A percentile compares a stretch with the other conserved stretches of the same genome.
phyloP scores from a whole-genome alignment of 2,329 filamentous ascomycete genomes.

The Bipolaris gigantea region DNA sequence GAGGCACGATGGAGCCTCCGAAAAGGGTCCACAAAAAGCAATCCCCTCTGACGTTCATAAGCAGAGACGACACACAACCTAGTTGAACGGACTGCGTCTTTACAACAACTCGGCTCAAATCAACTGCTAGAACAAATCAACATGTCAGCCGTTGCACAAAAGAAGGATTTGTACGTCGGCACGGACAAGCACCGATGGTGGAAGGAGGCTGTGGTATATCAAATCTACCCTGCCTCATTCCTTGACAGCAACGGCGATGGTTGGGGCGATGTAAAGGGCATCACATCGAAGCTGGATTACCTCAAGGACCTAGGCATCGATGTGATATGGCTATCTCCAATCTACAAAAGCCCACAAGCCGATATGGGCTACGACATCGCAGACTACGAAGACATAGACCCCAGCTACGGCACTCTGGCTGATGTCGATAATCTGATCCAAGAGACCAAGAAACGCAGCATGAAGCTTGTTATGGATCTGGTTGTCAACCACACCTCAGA shows the following conservation, averaged over 20 bases:
- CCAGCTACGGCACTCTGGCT: slow-evolving; percentile 44
- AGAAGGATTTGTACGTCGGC: slow-evolving; percentile 34
- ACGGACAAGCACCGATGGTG: slow-evolving; percentile 54
- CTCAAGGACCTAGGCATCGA: slow-evolving; percentile 52
- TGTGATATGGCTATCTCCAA: slow-evolving; percentile 46
- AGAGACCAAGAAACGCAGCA: slow-evolving; percentile 40
- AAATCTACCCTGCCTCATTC: slow-evolving; percentile 63
- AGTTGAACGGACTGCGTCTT: neutral
- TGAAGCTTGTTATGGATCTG: slow-evolving; percentile 48
- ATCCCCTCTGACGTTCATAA: slow-evolving; percentile 7
- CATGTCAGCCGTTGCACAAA: slow-evolving; percentile 12
- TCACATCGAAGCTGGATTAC: slow-evolving; percentile 60
- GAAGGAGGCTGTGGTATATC: slow-evolving; percentile 63
- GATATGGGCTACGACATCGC: slow-evolving; percentile 49
- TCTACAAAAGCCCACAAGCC: slow-evolving; percentile 51
- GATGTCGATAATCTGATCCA: slow-evolving; percentile 46
- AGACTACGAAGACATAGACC: slow-evolving; percentile 46
- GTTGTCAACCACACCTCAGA: slow-evolving; percentile 48
- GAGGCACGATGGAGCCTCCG: neutral
- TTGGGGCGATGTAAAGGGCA: slow-evolving; percentile 59
- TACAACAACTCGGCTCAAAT: neutral
- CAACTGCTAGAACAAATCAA: neutral
- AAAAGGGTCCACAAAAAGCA: slow-evolving; percentile 2
- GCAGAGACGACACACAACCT: neutral
- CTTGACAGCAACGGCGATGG: slow-evolving; percentile 61